Base-by-base conservation (phyloP, 163 green algal genomes). In the Prototheca stagnorum region DNA sequence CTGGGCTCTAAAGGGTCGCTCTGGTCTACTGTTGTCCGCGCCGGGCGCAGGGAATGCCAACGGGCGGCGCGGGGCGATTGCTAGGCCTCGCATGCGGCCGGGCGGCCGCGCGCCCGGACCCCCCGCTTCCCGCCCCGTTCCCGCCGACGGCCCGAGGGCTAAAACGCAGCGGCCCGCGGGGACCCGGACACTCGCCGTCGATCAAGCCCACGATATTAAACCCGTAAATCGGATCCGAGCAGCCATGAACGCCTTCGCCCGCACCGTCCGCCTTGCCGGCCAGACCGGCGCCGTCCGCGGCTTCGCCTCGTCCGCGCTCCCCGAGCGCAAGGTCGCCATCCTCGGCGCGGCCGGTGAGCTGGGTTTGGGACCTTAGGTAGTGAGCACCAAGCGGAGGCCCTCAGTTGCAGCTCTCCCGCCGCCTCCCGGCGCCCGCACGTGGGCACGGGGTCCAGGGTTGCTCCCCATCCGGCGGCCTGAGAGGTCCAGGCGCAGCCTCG, bases 281-380 rank as follows among this genome's bases (percentile, higher is more conserved):
- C 35, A 47, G 36, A 21, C 35, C 15, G 34, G 37, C 20, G 21
- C 28, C 36, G 37, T 23, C 11, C 22, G 41, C 36, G 47, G 21
- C 53, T 62, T 55, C 42, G 51, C 56, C 52, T 35, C 46, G 21
- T 49, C 35, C 21, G 21, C 44, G 44, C 31, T 46, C 22, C 65
- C 65, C 19, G 58, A 72, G 3, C 54, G 65, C 44, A 96, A 97
- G 62, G 91, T 99, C 8, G 84, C 81, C 0, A 70, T 99, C 0
- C 72, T 99, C 12, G 88, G 88, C 25, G 88, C 88, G 44, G 81
- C 80, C 35, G 61, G 61, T 69, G 19, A 19, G 27, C 44, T 43
- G 12, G 5, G 7, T 43, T n/a, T n/a, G 31, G 8, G n/a, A 2
- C 4, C 20, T 26, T n/a, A n/a, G n/a, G n/a, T n/a, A n/a, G n/a